A percentile compares a stretch with the other conserved stretches of the same genome.
phyloP scores from a whole-genome alignment of 2,329 filamentous ascomycete genomes.

The Exophiala sp. region DNA sequence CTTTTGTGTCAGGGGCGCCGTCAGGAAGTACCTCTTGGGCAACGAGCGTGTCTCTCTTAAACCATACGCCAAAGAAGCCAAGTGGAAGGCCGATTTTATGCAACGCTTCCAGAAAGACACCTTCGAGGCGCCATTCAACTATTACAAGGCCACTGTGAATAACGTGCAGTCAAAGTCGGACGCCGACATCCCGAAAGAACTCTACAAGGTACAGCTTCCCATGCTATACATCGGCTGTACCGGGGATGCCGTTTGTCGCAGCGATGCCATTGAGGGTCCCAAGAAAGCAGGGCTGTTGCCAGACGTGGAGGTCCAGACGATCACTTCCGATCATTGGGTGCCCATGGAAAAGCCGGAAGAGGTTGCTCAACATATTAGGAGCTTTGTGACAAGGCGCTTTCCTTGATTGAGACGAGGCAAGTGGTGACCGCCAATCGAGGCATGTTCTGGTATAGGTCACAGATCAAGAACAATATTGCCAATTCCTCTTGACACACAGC shows the following conservation, averaged over 20 bases:
- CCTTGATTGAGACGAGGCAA: background rate
- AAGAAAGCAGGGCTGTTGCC: conserved; percentile 16
- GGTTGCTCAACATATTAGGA: conserved; percentile 13
- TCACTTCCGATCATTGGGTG: conserved; percentile 19
- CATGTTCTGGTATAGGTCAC: background rate
- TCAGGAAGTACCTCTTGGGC: conserved; percentile 31
- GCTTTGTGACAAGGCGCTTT: conserved; percentile 13
- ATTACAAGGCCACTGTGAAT: conserved; percentile 9
- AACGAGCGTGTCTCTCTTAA: conserved; percentile 31
- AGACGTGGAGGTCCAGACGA: conserved; percentile 11
- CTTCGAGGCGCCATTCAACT: conserved; percentile 11
- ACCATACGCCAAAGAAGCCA: conserved; percentile 34
- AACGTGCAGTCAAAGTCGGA: conserved; percentile 15
- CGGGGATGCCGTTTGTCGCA: conserved; percentile 8
- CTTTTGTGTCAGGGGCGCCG: conserved; percentile 37
- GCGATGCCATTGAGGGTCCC: conserved; percentile 8
- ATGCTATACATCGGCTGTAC: conserved; percentile 19
- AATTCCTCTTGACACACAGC: conserved; percentile 18
- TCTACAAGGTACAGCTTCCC: conserved; percentile 8
- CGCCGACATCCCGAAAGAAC: conserved; percentile 9
- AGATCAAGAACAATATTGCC: conserved; percentile 14
- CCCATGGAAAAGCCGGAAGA: conserved; percentile 15
- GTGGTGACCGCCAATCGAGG: background rate
- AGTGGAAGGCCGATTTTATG: conserved; percentile 35
- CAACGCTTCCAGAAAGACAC: conserved; percentile 30